A percentile compares a stretch with the other conserved stretches of the same genome.
phyloP scores from a whole-genome alignment of 768 basidiomycete genomes.

The Auricularia heimuer region DNA sequence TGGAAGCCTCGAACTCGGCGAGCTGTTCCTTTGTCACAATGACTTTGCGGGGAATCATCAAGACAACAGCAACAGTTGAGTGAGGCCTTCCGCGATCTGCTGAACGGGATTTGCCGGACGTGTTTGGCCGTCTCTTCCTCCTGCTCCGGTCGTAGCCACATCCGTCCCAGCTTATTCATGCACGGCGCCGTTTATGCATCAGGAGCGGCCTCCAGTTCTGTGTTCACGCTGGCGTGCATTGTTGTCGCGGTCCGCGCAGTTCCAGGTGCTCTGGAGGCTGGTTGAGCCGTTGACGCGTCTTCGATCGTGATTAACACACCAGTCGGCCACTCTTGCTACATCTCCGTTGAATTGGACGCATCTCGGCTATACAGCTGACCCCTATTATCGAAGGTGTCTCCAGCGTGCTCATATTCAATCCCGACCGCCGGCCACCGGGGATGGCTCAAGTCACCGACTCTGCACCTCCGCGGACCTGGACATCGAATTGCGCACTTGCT shows the following conservation, averaged over 20 bases:
- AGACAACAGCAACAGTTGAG: neutral
- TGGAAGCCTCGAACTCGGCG: slow-evolving; percentile 66
- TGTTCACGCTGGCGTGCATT: no score
- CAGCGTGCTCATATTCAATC: neutral
- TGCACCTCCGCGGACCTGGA: no score
- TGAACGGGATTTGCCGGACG: neutral
- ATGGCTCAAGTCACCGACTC: no score
- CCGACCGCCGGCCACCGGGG: no score
- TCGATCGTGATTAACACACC: neutral
- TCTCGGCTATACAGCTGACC: neutral
- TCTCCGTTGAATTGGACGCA: neutral
- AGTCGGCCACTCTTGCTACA: neutral
- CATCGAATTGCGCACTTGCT: no score
- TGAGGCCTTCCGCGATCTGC: neutral
- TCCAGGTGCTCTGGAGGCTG: no score
- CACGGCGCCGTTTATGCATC: no score
- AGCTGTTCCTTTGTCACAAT: slow-evolving; percentile 75
- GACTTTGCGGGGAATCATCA: slow-evolving; percentile 46
- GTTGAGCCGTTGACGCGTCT: neutral
- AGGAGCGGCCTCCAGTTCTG: no score
- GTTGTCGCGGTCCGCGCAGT: no score
- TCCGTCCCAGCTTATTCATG: no score
- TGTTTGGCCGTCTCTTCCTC: neutral
- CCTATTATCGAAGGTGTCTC: neutral
- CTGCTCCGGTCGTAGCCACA: no score